Conservation (phyloP, 139 green algal species). For the Chlamydomonas sphaeroides region DNA sequence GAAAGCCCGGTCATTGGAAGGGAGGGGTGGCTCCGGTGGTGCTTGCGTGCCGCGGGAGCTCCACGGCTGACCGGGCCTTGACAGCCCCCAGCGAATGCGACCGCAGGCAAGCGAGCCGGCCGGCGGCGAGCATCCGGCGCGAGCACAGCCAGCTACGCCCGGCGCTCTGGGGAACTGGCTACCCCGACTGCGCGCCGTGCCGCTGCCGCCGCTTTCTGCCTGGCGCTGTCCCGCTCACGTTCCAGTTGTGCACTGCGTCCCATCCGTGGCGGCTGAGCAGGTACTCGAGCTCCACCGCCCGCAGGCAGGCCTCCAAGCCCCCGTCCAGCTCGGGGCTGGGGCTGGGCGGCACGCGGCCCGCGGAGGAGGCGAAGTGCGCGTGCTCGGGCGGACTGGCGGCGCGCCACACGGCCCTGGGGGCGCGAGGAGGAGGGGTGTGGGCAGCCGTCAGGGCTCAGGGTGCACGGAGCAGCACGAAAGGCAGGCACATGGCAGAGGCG, state of each 20-base stretch:
- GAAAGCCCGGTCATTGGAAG: no score
- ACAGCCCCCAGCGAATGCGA: no score
- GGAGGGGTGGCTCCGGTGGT: no score
- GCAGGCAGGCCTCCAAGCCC: slow-evolving; percentile 68
- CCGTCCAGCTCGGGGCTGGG: slow-evolving; percentile 48
- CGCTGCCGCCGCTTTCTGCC: no score
- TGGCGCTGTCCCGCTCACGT: slow-evolving; percentile 64
- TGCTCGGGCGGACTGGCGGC: slow-evolving; percentile 43
- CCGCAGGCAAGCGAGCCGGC: no score
- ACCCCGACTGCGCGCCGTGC: no score
- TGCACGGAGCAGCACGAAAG: neutral
- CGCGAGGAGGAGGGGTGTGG: neutral
- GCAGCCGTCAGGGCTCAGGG: no score
- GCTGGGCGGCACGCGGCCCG: slow-evolving; percentile 12
- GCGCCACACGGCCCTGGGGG: slow-evolving; percentile 59
- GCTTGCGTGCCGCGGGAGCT: no score
- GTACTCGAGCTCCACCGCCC: slow-evolving; percentile 89
- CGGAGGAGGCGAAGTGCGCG: slow-evolving; percentile 10
- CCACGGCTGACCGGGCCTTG: no score
- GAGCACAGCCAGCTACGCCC: no score
- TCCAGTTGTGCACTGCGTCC: slow-evolving; percentile 80
- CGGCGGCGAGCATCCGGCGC: no score
- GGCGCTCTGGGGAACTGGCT: no score
- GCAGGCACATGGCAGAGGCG: neutral
- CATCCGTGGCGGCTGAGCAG: slow-evolving; percentile 74